A percentile compares a stretch with the other conserved stretches of the same genome.
Evolutionary conservation across 257 asterid genomes (phyloP).

Genomic region (Solanum stenotomum): DNA sequence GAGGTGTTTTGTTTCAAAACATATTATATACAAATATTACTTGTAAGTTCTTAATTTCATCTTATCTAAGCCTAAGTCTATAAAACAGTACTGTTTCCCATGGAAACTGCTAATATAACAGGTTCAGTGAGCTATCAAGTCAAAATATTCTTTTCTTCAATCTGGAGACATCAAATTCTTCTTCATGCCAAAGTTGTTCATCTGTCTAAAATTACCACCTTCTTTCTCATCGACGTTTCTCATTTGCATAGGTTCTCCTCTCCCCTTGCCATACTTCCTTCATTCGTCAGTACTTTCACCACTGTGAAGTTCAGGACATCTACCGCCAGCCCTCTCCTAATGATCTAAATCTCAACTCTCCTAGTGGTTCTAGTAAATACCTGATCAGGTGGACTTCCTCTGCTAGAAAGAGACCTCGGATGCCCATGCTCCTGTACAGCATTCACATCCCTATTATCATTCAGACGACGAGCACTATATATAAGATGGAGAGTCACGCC

Average conservation of each 20-base stretch:
- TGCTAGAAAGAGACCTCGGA: slow-evolving; percentile 30
- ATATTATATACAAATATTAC: neutral
- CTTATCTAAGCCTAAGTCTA: neutral
- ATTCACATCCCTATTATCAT: slow-evolving; percentile 46
- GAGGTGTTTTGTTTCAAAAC: neutral
- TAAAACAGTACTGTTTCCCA: neutral
- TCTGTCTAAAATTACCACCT: slow-evolving; percentile 30
- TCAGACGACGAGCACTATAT: slow-evolving; percentile 25
- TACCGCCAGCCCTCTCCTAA: slow-evolving; percentile 33
- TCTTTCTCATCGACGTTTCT: slow-evolving; percentile 52
- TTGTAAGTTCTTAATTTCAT: neutral
- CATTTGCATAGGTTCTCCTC: slow-evolving; percentile 34
- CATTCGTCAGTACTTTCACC: slow-evolving; percentile 51
- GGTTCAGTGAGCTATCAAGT: slow-evolving; percentile 1
- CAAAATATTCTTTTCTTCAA: slow-evolving; percentile 68
- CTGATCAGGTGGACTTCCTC: slow-evolving; percentile 46
- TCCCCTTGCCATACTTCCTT: slow-evolving; percentile 54
- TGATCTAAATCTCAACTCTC: slow-evolving; percentile 45
- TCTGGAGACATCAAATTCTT: slow-evolving; percentile 48
- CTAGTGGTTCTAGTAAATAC: slow-evolving; percentile 30
- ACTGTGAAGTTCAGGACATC: slow-evolving; percentile 4
- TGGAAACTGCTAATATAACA: neutral
- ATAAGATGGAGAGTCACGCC: slow-evolving; percentile 57
- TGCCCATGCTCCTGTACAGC: slow-evolving; percentile 41
- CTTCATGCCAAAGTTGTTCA: slow-evolving; percentile 35